Evolutionary conservation across 768 basidiomycete species (phyloP), one percentile per base, ranked within the genome.

Genomic region (Filobasidium wieringae): DNA sequence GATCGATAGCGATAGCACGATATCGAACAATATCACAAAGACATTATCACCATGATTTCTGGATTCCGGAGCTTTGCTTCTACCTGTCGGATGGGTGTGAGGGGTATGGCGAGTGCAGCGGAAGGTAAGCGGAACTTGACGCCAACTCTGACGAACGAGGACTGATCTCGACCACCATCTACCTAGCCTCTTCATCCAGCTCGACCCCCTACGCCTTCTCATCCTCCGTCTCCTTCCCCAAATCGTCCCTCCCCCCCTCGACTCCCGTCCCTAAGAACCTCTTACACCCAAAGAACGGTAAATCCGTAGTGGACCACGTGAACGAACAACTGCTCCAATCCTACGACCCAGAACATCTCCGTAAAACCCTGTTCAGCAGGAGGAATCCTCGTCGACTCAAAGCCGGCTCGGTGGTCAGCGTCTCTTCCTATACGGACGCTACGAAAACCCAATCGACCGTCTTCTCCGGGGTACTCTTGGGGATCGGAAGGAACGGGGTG

Each of bases 381-480:
- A 78, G 80, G 37, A 84, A 85, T 52, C 80, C 81, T 0, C 77
- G 80, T 39, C 80, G 86, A 63, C 76, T 93, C 36, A 77, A 77
- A 14, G 84, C 88, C 19, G 93, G 93, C 1, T 88, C 88, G n/a
- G 84, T 96, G 63, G 72, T 97, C 61, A 84, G 83, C 29, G 84
- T 91, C 64, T 80, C 80, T 43, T 64, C 66, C 27, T 72, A 65
- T 52, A 82, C 84, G 36, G 81, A 83, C 56, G 82, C 89, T 59
- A 83, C 88, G 6, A 86, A 87, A 8, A 85, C 82, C 15, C 76
- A 79, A 12, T 63, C 69, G 11, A 66, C 72, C 14, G 52, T 66
- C 19, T 97, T 96, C 75, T 87, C 89, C 6, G 93, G 93, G 33
- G 86, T 96, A 43, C 78, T 97, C 57, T 79, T 95, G 66, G 81